Percentiles rank a stretch among this genome's conserved stretches.
Evolutionary conservation across 352 stramenopile genomes (phyloP).

Genomic region (Saprolegnia diclina): DNA sequence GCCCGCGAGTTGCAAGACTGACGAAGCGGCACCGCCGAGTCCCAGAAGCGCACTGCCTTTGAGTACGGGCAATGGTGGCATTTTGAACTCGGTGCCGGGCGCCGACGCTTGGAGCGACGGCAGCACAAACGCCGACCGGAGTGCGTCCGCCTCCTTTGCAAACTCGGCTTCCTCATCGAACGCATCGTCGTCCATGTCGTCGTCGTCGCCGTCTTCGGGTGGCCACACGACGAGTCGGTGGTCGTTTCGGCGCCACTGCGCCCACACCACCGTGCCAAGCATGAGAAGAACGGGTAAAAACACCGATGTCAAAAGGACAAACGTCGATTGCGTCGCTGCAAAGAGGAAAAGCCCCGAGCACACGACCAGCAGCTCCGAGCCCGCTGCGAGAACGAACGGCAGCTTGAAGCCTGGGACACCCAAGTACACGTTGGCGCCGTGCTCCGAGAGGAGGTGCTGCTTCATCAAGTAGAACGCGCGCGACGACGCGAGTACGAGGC

Average conservation of each 20-base stretch:
- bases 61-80: slow-evolving; percentile 64
- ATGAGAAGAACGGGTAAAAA: slow-evolving; percentile 74
- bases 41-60: slow-evolving; percentile 30
- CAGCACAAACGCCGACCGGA: slow-evolving; percentile 73
- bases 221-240: slow-evolving; percentile 79
- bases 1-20: slow-evolving; percentile 14
- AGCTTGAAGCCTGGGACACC: slow-evolving; percentile 55
- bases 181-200: slow-evolving; percentile 71
- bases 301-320: slow-evolving; percentile 70
- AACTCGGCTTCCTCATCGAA: slow-evolving; percentile 62
- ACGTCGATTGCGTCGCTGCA: slow-evolving; percentile 64
- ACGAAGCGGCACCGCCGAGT: slow-evolving; percentile 16
- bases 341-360: slow-evolving; percentile 78
- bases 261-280: slow-evolving; percentile 63
- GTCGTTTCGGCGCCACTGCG: slow-evolving; percentile 77
- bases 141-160: slow-evolving; percentile 65
- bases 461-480: slow-evolving; percentile 76
- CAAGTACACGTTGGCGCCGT: slow-evolving; percentile 68
- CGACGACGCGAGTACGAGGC: slow-evolving; percentile 63
- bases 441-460: slow-evolving; percentile 69
- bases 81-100: slow-evolving; percentile 73
- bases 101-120: slow-evolving; percentile 62
- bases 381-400: slow-evolving; percentile 72
- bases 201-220: slow-evolving; percentile 72
- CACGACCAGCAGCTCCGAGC: slow-evolving; percentile 73